These are phyloP conservation scores for Penicillium macrosclerotiorum DNA, from an alignment of 495 filamentous ascomycete genomes.

Conservation along the genomic window DNA sequence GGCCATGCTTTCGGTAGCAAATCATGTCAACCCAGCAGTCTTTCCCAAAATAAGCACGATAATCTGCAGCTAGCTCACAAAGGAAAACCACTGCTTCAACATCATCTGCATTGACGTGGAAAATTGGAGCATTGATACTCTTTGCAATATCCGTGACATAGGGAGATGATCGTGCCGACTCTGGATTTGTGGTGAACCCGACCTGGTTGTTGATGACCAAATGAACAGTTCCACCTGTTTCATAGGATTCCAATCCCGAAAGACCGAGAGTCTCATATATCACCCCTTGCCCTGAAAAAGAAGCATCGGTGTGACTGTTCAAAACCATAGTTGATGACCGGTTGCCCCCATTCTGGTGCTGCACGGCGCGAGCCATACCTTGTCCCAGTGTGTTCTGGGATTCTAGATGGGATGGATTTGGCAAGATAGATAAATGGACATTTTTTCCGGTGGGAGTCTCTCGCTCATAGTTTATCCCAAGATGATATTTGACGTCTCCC, in stretches of 20 bases:
- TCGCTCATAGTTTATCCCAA: too few species aligned
- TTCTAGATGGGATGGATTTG: background rate
- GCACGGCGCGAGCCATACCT: background rate
- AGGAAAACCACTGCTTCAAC: slow-evolving; percentile 1
- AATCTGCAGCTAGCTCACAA: background rate
- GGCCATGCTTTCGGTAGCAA: background rate
- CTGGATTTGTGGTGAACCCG: slow-evolving; percentile 1
- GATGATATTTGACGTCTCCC: too few species aligned
- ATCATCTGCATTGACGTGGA: background rate
- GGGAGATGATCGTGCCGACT: background rate
- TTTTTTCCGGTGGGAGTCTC: too few species aligned
- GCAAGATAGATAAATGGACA: too few species aligned
- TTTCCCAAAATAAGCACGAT: background rate
- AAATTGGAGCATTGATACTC: background rate
- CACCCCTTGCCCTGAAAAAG: background rate
- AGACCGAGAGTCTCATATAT: background rate
- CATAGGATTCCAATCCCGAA: background rate
- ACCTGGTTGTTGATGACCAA: slow-evolving; percentile 1
- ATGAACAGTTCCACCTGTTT: background rate
- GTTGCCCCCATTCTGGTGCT: background rate
- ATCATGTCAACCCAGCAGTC: background rate
- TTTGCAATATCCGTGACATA: slow-evolving; percentile 1
- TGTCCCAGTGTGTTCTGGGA: background rate
- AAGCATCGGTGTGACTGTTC: background rate
- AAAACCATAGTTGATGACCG: background rate